Conservation (phyloP, 2,329 filamentous ascomycete genomes). For the Exophiala spinifera region DNA sequence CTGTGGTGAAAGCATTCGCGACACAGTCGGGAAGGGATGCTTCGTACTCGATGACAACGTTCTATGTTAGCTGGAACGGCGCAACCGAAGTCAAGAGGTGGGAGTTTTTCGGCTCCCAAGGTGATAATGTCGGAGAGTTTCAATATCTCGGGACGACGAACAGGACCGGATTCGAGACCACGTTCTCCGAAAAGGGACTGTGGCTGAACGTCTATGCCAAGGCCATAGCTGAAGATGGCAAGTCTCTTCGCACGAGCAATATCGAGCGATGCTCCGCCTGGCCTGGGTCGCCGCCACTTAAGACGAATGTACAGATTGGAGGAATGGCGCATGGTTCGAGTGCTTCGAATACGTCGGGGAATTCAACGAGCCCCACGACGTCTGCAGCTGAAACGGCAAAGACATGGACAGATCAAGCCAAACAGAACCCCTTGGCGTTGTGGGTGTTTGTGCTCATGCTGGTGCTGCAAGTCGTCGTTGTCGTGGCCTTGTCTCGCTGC, state of each 20-base stretch:
- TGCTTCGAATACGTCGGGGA: too few relatives aligned
- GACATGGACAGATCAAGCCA: too few relatives aligned
- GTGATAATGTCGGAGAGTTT: not conserved
- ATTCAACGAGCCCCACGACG: too few relatives aligned
- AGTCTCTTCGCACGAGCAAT: not conserved
- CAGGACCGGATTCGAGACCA: slow-evolving; percentile 4
- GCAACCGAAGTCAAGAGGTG: slow-evolving; percentile 39
- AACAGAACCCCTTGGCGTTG: too few relatives aligned
- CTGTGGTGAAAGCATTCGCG: slow-evolving; percentile 12
- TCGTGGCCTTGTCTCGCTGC: not conserved
- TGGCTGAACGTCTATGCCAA: slow-evolving; percentile 4
- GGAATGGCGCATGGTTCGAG: too few relatives aligned
- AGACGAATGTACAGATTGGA: too few relatives aligned
- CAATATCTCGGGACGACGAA: not conserved
- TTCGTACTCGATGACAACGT: slow-evolving; percentile 5
- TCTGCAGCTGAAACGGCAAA: too few relatives aligned
- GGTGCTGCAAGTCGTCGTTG: not conserved
- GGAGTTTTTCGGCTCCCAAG: slow-evolving; percentile 12
- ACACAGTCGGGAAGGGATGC: not conserved
- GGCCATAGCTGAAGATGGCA: not conserved
- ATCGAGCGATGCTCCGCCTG: not conserved
- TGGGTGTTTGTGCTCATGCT: not conserved
- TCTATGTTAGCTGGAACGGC: slow-evolving; percentile 48
- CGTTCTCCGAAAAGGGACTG: slow-evolving; percentile 1
- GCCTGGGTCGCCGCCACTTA: not conserved